Percentiles rank a stretch among this genome's conserved stretches.
Conservation (phyloP, 805 yeast genomes). For the Blastobotrys parvus region DNA sequence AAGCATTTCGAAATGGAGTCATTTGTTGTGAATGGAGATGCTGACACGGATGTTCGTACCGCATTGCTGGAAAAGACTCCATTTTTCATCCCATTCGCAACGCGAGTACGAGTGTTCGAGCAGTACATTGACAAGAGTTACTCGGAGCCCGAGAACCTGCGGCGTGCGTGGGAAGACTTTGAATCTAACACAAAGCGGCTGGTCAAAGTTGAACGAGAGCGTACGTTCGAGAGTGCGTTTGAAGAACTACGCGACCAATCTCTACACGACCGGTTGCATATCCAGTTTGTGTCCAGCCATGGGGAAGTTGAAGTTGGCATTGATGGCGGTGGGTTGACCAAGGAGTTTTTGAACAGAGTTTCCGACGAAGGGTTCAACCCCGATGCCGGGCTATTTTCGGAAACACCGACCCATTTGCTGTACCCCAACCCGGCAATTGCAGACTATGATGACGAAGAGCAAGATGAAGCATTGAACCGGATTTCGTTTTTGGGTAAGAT, state of each 20-base stretch:
- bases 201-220: constrained; percentile 44
- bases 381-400: constrained; percentile 32
- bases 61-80: constrained; percentile 60
- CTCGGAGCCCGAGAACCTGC: constrained; percentile 5
- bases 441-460: constrained; percentile 14
- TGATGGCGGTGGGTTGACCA: constrained; percentile 95
- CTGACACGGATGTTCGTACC: constrained; percentile 23
- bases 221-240: constrained; percentile 69
- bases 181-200: too few relatives aligned
- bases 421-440: constrained; percentile 64
- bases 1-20: constrained; percentile 28
- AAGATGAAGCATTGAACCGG: constrained; percentile 30
- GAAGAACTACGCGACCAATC: constrained; percentile 22
- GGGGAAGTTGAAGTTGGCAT: constrained; percentile 78
- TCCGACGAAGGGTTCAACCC: constrained; percentile 58
- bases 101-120: constrained; percentile 68
- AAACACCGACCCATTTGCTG: constrained; percentile 47
- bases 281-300: constrained; percentile 52
- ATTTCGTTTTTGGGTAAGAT: constrained; percentile 68
- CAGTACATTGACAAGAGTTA: constrained; percentile 42
- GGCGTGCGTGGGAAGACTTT: constrained; percentile 11
- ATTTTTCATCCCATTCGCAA: constrained; percentile 67
- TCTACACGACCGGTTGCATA: constrained; percentile 1
- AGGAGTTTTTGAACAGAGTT: constrained; percentile 75
- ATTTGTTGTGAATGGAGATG: constrained; percentile 25